Percentiles rank a stretch among this genome's conserved stretches.
phyloP scores from a whole-genome alignment of 208 protist species.

The Crithidia brevicula region DNA sequence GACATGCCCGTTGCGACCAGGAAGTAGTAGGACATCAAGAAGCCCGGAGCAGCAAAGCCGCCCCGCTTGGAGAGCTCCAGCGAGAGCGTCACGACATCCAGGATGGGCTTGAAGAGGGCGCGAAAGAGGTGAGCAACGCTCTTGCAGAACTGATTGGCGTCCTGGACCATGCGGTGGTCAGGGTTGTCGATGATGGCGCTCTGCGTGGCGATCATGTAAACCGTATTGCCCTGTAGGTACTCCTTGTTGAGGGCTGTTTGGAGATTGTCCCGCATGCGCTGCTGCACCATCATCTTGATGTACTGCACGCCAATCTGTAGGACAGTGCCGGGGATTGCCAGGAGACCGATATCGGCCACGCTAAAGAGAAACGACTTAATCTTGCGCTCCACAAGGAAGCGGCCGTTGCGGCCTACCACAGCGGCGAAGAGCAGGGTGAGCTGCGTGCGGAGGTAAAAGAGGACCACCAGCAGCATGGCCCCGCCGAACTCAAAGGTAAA shows the following conservation, averaged over 20 bases:
- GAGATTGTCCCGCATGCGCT: conserved; percentile 67
- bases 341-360: conserved; percentile 65
- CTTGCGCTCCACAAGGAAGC: conserved; percentile 65
- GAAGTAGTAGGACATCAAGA: conserved; percentile 80
- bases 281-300: conserved; percentile 69
- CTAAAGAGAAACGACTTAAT: conserved; percentile 65
- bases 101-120: conserved; percentile 73
- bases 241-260: conserved; percentile 65
- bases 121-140: conserved; percentile 72
- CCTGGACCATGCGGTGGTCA: conserved; percentile 78
- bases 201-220: conserved; percentile 65
- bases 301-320: conserved; percentile 70
- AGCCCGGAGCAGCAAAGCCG: conserved; percentile 52
- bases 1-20: conserved; percentile 65
- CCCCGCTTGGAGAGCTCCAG: conserved; percentile 54
- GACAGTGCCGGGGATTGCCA: conserved; percentile 71
- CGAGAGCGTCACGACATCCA: conserved; percentile 85
- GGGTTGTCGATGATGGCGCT: conserved; percentile 68
- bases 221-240: conserved; percentile 63
- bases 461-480: conserved; percentile 38
- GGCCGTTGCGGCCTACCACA: conserved; percentile 54
- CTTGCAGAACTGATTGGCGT: conserved; percentile 79
- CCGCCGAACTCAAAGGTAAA: conserved; percentile 57
- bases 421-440: conserved; percentile 70
- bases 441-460: conserved; percentile 55